Evolutionary conservation across 345 rosid genomes (phyloP).

Genomic region (Eucalyptus regnans): DNA sequence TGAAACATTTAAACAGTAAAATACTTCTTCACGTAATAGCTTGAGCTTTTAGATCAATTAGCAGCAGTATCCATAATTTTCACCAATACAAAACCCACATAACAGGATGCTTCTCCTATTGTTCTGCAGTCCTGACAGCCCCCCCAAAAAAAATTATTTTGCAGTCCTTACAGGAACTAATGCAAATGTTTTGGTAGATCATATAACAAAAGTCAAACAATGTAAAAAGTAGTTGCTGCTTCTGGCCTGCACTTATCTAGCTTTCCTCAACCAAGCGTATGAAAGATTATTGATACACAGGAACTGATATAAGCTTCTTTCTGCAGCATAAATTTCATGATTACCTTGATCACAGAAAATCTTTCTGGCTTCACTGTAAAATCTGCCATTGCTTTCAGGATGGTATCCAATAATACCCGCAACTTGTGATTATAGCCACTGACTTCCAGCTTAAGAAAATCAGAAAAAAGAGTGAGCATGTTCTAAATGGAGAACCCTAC

Average conservation of each 20-base stretch:
- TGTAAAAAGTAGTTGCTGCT: neutral
- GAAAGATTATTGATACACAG: neutral
- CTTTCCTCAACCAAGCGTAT: neutral
- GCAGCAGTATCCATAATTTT: neutral
- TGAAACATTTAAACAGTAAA: neutral
- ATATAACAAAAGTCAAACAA: neutral
- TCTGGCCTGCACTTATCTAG: neutral
- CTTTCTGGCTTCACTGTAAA: constrained; percentile 72
- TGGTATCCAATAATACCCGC: constrained; percentile 58
- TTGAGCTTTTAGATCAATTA: neutral
- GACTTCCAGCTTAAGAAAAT: constrained; percentile 2
- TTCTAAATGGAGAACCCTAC: neutral
- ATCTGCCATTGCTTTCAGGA: constrained; percentile 43
- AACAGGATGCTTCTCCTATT: neutral
- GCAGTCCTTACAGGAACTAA: neutral
- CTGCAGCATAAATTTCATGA: neutral
- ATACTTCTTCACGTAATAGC: neutral
- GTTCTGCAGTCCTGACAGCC: neutral
- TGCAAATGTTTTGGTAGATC: neutral
- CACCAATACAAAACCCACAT: neutral
- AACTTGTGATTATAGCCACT: constrained; percentile 82
- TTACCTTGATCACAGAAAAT: constrained; percentile 82
- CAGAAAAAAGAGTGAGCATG: neutral
- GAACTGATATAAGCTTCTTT: neutral
- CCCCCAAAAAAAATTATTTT: neutral